Evolutionary conservation across 2,329 filamentous ascomycete genomes (phyloP).

Genomic region (Phaeosphaeriaceae sp.): DNA sequence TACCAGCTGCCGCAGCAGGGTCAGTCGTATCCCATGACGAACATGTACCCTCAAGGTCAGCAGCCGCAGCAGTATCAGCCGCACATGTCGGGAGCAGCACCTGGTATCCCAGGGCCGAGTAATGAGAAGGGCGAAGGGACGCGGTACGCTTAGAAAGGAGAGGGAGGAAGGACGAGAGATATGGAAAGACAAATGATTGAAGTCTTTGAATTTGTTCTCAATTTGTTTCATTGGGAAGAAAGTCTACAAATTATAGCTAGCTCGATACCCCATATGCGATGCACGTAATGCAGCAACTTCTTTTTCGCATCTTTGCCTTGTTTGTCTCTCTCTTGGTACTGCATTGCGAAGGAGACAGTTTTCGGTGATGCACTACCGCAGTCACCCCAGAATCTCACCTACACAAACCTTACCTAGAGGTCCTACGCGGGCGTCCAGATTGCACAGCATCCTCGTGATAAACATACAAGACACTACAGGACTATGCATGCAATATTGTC

Average conservation of each 20-base stretch:
- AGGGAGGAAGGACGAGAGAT: background rate
- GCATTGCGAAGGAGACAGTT: too few relatives aligned
- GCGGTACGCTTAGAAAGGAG: conserved; percentile 20
- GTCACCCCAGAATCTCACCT: too few relatives aligned
- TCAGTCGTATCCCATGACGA: conserved; percentile 18
- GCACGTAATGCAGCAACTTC: background rate
- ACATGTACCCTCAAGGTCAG: conserved; percentile 16
- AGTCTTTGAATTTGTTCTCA: background rate
- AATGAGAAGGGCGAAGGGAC: conserved; percentile 25
- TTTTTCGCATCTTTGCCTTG: background rate
- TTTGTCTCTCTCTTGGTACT: too few relatives aligned
- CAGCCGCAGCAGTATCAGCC: conserved; percentile 6
- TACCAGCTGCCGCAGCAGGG: conserved; percentile 20
- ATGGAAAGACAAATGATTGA: background rate
- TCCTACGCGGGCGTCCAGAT: too few relatives aligned
- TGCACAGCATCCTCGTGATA: background rate
- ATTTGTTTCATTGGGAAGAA: background rate
- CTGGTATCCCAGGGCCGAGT: conserved; percentile 11
- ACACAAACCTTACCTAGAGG: too few relatives aligned
- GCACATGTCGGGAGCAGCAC: background rate
- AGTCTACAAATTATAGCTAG: background rate
- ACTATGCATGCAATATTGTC: too few relatives aligned
- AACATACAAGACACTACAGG: too few relatives aligned
- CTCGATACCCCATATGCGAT: background rate
- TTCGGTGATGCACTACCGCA: background rate